These are phyloP conservation scores for Aphanomyces astaci DNA, from an alignment of 352 stramenopile genomes.

Conservation along the genomic window DNA sequence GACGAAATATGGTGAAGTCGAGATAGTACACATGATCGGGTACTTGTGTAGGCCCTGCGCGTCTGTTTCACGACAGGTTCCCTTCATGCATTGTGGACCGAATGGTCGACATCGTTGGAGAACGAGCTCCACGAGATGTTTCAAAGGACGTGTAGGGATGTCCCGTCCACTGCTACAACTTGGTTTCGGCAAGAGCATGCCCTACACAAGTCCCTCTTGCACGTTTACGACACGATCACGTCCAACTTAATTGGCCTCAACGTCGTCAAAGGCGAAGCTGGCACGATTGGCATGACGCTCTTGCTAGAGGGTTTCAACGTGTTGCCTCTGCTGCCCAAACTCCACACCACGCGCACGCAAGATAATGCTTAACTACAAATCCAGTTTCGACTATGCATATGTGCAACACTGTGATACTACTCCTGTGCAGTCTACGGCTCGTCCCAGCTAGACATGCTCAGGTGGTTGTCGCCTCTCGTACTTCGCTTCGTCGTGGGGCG, in stretches of 20 bases:
- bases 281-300: slow-evolving; percentile 51
- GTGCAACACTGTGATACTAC: neutral
- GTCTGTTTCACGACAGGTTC: slow-evolving; percentile 23
- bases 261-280: slow-evolving; percentile 47
- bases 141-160: neutral
- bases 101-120: slow-evolving; percentile 23
- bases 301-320: slow-evolving; percentile 58
- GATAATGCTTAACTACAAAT: too few relatives aligned
- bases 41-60: neutral
- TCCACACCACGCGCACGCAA: neutral
- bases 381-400: neutral
- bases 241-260: slow-evolving; percentile 45
- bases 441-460: slow-evolving; percentile 14
- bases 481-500: neutral
- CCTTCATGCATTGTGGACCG: slow-evolving; percentile 24
- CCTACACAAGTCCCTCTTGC: slow-evolving; percentile 41
- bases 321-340: slow-evolving; percentile 44
- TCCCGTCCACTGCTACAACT: slow-evolving; percentile 7
- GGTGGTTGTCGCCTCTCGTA: neutral
- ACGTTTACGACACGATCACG: slow-evolving; percentile 47
- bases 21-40: neutral
- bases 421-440: neutral
- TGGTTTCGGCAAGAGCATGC: slow-evolving; percentile 30
- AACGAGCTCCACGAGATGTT: neutral
- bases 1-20: too few relatives aligned